Percentiles rank a stretch among this genome's conserved stretches.
phyloP scores from a whole-genome alignment of 2,329 filamentous ascomycete species.

The Botrytis paeoniae region DNA sequence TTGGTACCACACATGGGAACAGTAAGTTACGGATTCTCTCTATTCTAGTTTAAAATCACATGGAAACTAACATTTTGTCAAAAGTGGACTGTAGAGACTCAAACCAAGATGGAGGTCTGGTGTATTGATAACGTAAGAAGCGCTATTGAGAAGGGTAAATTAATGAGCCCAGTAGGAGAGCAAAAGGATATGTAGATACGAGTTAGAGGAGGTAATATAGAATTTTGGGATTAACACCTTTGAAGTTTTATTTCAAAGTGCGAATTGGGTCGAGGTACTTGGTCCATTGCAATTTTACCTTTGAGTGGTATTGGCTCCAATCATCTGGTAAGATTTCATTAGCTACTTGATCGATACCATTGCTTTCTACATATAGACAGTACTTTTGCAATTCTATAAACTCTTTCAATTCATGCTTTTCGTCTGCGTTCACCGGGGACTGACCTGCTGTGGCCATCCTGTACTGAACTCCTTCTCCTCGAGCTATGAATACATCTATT shows the following conservation, averaged over 20 bases:
- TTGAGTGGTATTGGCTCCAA: not conserved
- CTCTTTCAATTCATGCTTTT: not conserved
- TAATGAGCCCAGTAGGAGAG: conserved; percentile 71
- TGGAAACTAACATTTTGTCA: not conserved
- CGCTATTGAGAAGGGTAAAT: conserved; percentile 58
- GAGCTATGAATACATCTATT: not conserved
- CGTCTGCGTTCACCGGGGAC: not conserved
- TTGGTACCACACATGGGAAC: conserved; percentile 86
- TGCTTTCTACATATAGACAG: not conserved
- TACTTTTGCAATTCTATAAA: not conserved
- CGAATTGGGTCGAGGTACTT: not conserved
- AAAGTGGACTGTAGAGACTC: conserved; percentile 62
- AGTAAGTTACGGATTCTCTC: not conserved
- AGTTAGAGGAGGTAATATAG: not conserved
- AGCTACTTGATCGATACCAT: not conserved
- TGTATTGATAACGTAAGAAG: conserved; percentile 65
- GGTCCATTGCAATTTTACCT: not conserved
- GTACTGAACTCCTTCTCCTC: not conserved
- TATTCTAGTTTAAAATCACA: not conserved
- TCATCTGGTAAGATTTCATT: not conserved
- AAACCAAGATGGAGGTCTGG: conserved; percentile 71
- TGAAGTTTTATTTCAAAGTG: not conserved
- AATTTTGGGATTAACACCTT: not conserved
- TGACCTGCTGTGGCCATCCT: not conserved
- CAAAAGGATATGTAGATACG: conserved; percentile 49